A percentile compares a stretch with the other conserved stretches of the same genome.
Conservation (phyloP, 2,329 filamentous ascomycete species). For the Alternaria sp. region DNA sequence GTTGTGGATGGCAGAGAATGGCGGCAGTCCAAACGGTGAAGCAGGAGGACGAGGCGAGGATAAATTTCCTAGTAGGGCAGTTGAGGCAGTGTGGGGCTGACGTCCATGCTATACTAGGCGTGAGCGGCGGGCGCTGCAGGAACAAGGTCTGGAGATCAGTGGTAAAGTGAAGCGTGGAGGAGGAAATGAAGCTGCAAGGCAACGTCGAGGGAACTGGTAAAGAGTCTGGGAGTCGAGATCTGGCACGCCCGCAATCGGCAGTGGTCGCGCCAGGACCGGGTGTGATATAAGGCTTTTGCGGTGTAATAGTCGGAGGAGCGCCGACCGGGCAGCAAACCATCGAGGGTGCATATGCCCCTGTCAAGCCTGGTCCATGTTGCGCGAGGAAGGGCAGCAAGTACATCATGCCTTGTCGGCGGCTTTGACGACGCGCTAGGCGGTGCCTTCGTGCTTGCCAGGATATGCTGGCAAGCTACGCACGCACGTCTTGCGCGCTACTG, state of each 20-base stretch:
- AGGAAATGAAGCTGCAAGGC: constrained; percentile 26
- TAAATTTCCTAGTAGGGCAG: constrained; percentile 19
- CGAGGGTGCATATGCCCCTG: constrained; percentile 31
- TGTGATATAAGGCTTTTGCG: constrained; percentile 46
- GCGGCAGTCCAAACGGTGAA: constrained; percentile 1
- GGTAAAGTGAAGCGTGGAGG: constrained; percentile 10
- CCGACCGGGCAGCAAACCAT: constrained; percentile 43
- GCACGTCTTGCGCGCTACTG: constrained; percentile 38
- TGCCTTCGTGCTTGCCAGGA: constrained; percentile 16
- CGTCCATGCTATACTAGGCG: constrained; percentile 26
- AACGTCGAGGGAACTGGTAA: constrained; percentile 10
- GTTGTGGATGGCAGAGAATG: neutral
- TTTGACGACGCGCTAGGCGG: constrained; percentile 33
- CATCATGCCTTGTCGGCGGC: constrained; percentile 38
- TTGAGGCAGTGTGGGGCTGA: constrained; percentile 29
- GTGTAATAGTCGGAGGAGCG: constrained; percentile 42
- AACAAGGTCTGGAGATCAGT: constrained; percentile 15
- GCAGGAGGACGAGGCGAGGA: constrained; percentile 8
- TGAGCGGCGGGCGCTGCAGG: constrained; percentile 21
- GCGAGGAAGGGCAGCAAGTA: constrained; percentile 37
- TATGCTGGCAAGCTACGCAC: constrained; percentile 27
- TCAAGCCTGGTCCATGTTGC: constrained; percentile 35
- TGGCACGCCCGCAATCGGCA: constrained; percentile 31
- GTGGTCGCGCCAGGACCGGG: constrained; percentile 36
- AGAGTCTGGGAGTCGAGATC: constrained; percentile 25